Evolutionary conservation across 305 asterid genomes (phyloP).

Genomic region (Fraxinus dipetala): DNA sequence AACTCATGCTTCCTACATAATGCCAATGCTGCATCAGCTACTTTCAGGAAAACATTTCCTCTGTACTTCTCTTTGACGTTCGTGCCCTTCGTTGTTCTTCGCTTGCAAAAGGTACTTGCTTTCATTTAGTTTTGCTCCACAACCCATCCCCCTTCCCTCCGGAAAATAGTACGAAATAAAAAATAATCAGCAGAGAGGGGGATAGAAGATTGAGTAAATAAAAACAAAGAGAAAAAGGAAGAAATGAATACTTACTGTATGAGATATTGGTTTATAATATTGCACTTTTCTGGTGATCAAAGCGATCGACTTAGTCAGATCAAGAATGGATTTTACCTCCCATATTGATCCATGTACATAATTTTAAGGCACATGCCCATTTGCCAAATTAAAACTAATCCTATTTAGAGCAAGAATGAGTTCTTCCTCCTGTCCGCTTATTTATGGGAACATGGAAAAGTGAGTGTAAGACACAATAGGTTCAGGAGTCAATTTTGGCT

Average conservation of each 20-base stretch:
- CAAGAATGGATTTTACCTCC: neutral
- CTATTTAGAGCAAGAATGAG: neutral
- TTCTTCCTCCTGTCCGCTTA: neutral
- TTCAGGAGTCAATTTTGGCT: neutral
- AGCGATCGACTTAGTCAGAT: neutral
- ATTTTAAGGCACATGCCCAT: neutral
- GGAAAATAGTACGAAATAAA: neutral
- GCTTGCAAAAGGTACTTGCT: conserved; percentile 77
- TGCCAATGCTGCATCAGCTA: conserved; percentile 65
- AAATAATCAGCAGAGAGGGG: neutral
- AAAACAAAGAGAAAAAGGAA: neutral
- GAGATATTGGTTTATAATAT: neutral
- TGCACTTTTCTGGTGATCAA: neutral
- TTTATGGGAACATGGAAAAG: neutral
- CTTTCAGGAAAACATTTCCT: conserved; percentile 97
- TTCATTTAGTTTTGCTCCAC: neutral
- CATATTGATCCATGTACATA: neutral
- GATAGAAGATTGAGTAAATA: neutral
- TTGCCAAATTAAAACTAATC: neutral
- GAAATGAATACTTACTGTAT: neutral
- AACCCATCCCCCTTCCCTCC: neutral
- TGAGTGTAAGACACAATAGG: neutral
- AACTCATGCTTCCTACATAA: conserved; percentile 80
- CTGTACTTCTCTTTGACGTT: conserved; percentile 93
- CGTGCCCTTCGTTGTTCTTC: conserved; percentile 92